Conservation (phyloP, 164 flowering plant genomes). For the Cinnamomum chago region DNA sequence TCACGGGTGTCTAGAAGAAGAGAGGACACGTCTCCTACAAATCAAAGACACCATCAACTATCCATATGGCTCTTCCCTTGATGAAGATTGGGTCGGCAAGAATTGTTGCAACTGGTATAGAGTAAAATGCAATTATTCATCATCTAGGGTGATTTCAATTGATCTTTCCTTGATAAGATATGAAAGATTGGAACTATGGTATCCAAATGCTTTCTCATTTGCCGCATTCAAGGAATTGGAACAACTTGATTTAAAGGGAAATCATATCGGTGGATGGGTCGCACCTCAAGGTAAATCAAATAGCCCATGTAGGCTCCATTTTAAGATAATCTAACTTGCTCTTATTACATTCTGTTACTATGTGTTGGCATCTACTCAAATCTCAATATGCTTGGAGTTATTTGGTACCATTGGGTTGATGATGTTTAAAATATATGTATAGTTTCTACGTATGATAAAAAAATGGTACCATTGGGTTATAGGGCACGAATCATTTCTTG, state of each 20-base stretch:
- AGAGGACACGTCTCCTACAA: background rate
- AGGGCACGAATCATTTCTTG: too few species aligned
- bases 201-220: conserved; percentile 3
- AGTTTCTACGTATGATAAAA: too few species aligned
- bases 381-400: too few species aligned
- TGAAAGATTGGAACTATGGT: background rate
- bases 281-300: background rate
- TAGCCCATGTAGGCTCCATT: too few species aligned
- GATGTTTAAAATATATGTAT: too few species aligned
- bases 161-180: background rate
- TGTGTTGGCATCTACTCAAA: too few species aligned
- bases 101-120: background rate
- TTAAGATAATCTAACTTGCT: too few species aligned
- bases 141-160: background rate
- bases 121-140: background rate
- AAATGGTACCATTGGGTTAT: too few species aligned
- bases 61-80: background rate
- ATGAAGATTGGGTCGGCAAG: background rate
- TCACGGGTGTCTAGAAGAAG: background rate
- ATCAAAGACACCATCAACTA: background rate
- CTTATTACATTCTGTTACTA: too few species aligned
- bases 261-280: conserved; percentile 1
- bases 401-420: too few species aligned
- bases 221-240: background rate
- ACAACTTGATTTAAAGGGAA: background rate